These are phyloP conservation scores for Tulasnella sp. DNA, from an alignment of 768 basidiomycete genomes.

Conservation along the genomic window DNA sequence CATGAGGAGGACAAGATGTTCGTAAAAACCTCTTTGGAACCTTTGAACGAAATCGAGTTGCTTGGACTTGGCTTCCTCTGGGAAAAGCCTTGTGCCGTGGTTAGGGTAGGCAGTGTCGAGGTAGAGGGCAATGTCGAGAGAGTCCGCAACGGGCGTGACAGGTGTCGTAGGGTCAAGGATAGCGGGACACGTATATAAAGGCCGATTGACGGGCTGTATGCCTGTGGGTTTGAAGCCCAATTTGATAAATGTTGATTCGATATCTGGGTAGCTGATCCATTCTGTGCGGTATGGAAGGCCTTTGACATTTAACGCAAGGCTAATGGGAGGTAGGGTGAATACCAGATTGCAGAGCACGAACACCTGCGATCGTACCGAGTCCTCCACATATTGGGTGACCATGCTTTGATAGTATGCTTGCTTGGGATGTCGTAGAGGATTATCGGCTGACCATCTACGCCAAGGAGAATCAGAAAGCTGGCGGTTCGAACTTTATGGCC, in stretches of 20 bases:
- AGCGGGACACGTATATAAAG: conserved; percentile 55
- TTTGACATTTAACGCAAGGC: conserved; percentile 11
- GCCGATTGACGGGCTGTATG: conserved; percentile 21
- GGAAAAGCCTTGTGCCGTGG: conserved; percentile 51
- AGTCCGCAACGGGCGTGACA: conserved; percentile 40
- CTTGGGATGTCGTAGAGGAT: conserved; percentile 17
- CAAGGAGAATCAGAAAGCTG: background rate
- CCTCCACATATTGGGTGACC: conserved; percentile 15
- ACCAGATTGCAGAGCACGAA: background rate
- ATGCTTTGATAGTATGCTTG: background rate
- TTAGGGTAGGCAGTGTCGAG: conserved; percentile 51
- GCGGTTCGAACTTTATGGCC: no score
- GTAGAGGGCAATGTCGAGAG: conserved; percentile 56
- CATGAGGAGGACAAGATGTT: conserved; percentile 57
- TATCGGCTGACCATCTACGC: background rate
- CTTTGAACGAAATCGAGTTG: conserved; percentile 60
- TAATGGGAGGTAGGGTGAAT: background rate
- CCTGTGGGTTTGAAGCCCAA: conserved; percentile 17
- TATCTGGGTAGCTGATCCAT: conserved; percentile 20
- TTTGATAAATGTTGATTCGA: conserved; percentile 17
- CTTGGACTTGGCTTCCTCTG: conserved; percentile 54
- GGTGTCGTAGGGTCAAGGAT: conserved; percentile 47
- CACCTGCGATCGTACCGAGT: background rate
- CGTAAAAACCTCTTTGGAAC: conserved; percentile 50
- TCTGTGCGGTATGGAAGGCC: conserved; percentile 15